Evolutionary conservation across 495 filamentous ascomycete species (phyloP).

Genomic region (Thermochaetoides thermophila): DNA sequence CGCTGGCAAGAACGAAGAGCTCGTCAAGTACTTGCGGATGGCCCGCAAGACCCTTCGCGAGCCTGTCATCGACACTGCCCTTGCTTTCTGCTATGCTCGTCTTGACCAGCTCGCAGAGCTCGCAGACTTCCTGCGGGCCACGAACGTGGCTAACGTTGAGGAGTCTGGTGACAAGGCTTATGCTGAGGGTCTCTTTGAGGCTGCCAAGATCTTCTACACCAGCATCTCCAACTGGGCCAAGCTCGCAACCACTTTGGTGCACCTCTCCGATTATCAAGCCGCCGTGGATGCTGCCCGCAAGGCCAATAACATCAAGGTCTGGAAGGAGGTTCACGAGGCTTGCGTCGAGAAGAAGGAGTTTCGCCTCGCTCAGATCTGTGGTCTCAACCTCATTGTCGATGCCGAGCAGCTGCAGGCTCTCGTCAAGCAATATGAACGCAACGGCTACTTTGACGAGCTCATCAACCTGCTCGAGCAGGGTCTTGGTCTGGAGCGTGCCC

Average conservation of each 20-base stretch:
- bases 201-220: conserved; percentile 96
- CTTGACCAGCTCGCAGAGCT: conserved; percentile 84
- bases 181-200: conserved; percentile 84
- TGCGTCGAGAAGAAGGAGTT: conserved; percentile 99
- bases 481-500: conserved; percentile 73
- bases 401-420: conserved; percentile 90
- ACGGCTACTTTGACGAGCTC: conserved; percentile 97
- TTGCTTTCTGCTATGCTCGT: conserved; percentile 87
- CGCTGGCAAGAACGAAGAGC: conserved; percentile 94
- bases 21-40: conserved; percentile 95
- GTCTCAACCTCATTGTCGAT: conserved; percentile 96
- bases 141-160: conserved; percentile 91
- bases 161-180: conserved; percentile 97
- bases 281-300: conserved; percentile 97
- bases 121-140: conserved; percentile 87
- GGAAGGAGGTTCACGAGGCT: conserved; percentile 96
- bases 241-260: conserved; percentile 90
- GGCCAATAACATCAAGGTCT: conserved; percentile 98
- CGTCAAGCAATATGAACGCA: conserved; percentile 89
- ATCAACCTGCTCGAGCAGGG: conserved; percentile 90
- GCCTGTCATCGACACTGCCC: conserved; percentile 79
- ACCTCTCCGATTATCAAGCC: conserved; percentile 92
- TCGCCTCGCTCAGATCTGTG: conserved; percentile 96
- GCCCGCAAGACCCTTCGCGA: conserved; percentile 92
- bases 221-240: conserved; percentile 99